Conservation (phyloP, 1,284 basidiomycete species). For the Phenoliferia sp. region DNA sequence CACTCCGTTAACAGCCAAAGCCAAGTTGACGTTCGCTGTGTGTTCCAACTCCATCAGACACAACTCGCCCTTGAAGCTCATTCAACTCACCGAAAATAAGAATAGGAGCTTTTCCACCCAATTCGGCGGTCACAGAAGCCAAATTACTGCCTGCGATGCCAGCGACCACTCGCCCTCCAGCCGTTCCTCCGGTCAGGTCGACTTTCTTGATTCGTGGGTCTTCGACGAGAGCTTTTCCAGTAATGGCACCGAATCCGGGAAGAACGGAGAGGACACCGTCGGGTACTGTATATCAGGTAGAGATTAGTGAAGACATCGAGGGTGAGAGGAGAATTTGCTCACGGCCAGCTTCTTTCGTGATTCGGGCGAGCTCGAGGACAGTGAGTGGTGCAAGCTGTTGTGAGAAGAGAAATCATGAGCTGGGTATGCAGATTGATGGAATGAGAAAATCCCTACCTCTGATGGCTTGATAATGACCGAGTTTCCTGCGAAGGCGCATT, state of each 20-base stretch:
- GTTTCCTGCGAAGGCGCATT: not conserved
- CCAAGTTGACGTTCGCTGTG: slow-evolving; percentile 25
- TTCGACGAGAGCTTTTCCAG: slow-evolving; percentile 60
- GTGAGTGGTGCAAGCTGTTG: slow-evolving; percentile 68
- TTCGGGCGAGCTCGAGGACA: slow-evolving; percentile 64
- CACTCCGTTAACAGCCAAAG: slow-evolving; percentile 32
- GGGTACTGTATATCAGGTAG: slow-evolving; percentile 52
- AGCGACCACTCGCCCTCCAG: slow-evolving; percentile 64
- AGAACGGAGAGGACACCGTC: slow-evolving; percentile 66
- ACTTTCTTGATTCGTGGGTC: slow-evolving; percentile 65
- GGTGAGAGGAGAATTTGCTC: slow-evolving; percentile 22
- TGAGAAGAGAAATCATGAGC: not conserved
- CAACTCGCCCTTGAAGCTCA: not conserved
- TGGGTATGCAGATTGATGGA: not conserved
- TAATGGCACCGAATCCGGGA: slow-evolving; percentile 60
- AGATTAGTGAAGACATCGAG: slow-evolving; percentile 1
- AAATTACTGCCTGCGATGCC: slow-evolving; percentile 57
- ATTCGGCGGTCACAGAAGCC: slow-evolving; percentile 40
- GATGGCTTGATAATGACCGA: slow-evolving; percentile 64
- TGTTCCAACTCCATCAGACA: no score
- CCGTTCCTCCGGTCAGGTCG: slow-evolving; percentile 74
- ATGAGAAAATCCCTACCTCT: not conserved
- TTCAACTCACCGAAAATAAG: slow-evolving; percentile 28
- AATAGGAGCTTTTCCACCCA: slow-evolving; percentile 44
- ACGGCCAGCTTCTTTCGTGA: slow-evolving; percentile 63